phyloP scores from a whole-genome alignment of 257 asterid species.

The Asclepias syriaca region DNA sequence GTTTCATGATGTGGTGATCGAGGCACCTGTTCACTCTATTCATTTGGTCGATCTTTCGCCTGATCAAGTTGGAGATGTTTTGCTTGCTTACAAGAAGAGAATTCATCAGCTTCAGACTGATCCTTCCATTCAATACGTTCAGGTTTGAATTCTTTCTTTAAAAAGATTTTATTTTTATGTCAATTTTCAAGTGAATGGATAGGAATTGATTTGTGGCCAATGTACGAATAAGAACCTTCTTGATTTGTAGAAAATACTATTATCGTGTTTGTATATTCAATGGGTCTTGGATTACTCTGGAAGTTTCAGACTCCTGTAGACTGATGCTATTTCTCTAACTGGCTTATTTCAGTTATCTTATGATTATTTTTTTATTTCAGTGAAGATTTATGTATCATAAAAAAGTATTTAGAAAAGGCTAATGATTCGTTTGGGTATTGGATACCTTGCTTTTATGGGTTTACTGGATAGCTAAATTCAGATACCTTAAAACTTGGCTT shows the following conservation, averaged over 20 bases:
- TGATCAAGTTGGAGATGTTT: conserved; percentile 50
- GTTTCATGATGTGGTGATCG: conserved; percentile 93
- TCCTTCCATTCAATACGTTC: conserved; percentile 60
- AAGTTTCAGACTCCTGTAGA: no score
- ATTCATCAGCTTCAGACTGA: conserved; percentile 47
- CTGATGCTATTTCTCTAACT: no score
- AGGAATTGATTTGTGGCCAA: background rate
- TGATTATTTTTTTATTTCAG: no score
- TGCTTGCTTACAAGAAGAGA: conserved; percentile 71
- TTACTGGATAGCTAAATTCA: background rate
- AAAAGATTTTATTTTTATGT: background rate
- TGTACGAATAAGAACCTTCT: background rate
- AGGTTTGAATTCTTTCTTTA: conserved; percentile 37
- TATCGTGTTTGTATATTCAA: no score
- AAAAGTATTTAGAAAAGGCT: no score
- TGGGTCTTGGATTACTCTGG: background rate
- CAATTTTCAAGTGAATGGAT: no score
- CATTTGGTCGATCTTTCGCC: conserved; percentile 61
- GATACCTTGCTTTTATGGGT: background rate
- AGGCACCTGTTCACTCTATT: conserved; percentile 70
- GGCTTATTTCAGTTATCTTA: no score
- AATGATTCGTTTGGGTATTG: background rate
- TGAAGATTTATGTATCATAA: no score
- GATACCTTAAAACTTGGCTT: background rate
- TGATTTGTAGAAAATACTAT: background rate